Conservation (phyloP, 2,329 filamentous ascomycete species). For the Sporothrix globosa region DNA sequence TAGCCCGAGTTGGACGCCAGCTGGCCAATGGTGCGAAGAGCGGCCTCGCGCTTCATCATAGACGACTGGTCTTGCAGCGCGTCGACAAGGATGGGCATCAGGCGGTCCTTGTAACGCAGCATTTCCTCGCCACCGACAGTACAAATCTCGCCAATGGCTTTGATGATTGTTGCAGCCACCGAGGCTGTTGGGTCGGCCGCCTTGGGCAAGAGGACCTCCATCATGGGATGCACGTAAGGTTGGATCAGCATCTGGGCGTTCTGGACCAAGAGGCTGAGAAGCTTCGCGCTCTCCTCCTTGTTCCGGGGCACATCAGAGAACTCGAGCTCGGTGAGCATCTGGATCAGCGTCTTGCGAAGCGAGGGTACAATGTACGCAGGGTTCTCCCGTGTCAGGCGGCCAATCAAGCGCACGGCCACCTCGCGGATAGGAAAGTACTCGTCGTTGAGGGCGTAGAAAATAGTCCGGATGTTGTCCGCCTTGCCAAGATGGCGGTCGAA, state of each 20-base stretch:
- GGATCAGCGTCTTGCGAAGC: conserved; percentile 89
- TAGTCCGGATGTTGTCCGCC: conserved; percentile 92
- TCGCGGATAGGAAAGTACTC: conserved; percentile 91
- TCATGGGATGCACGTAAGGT: conserved; percentile 96
- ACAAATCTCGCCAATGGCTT: conserved; percentile 90
- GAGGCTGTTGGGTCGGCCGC: conserved; percentile 81
- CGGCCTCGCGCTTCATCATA: conserved; percentile 85
- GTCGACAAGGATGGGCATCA: conserved; percentile 95
- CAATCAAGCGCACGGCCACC: conserved; percentile 94
- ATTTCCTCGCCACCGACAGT: conserved; percentile 94
- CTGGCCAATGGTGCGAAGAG: conserved; percentile 86
- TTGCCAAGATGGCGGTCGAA: conserved; percentile 98
- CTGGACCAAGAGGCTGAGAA: conserved; percentile 88
- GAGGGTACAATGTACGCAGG: conserved; percentile 98
- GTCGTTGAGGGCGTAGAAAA: conserved; percentile 95
- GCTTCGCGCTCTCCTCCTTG: conserved; percentile 93
- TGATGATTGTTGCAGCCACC: conserved; percentile 92
- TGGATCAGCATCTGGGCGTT: conserved; percentile 93
- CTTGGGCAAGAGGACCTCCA: conserved; percentile 90
- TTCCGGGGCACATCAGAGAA: conserved; percentile 92
- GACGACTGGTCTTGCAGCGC: conserved; percentile 94
- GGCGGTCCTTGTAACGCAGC: conserved; percentile 82
- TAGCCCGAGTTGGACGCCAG: conserved; percentile 96
- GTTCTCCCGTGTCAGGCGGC: conserved; percentile 85
- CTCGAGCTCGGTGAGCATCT: conserved; percentile 93